phyloP scores from a whole-genome alignment of 176 grass and related monocot genomes.

The Themeda triandra region DNA sequence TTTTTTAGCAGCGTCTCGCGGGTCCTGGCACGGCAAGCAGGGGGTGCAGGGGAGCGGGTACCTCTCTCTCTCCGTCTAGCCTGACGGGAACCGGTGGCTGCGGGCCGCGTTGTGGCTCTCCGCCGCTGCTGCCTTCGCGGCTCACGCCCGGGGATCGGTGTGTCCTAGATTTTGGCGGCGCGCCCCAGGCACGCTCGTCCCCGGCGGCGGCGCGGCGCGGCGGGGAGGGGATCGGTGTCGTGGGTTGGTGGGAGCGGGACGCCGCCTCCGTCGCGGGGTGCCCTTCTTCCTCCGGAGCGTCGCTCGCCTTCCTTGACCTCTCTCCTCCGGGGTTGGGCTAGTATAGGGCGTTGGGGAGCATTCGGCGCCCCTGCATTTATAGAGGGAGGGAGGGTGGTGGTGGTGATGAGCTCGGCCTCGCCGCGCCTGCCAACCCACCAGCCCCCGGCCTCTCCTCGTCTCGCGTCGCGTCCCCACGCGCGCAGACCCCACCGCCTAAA shows the following conservation, averaged over 20 bases:
- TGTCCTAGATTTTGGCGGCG: background rate
- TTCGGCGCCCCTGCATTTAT: conserved; percentile 41
- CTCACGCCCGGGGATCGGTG: background rate
- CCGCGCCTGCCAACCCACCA: conserved; percentile 27
- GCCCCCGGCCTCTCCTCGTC: background rate
- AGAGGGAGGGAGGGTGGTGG: background rate
- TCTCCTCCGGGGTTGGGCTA: conserved; percentile 21
- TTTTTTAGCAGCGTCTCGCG: conserved; percentile 5
- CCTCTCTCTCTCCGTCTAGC: conserved; percentile 33
- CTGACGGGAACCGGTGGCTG: conserved; percentile 8
- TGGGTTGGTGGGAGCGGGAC: conserved; percentile 10
- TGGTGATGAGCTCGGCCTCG: conserved; percentile 7
- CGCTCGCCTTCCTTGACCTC: conserved; percentile 33
- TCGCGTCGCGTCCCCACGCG: conserved; percentile 6
- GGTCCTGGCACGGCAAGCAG: background rate
- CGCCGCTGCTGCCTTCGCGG: conserved; percentile 3
- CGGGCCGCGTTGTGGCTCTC: background rate
- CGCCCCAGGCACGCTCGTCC: background rate
- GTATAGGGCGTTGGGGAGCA: conserved; percentile 26
- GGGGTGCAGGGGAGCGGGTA: conserved; percentile 17
- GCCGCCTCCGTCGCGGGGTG: conserved; percentile 16
- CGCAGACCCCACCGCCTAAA: conserved; percentile 13
- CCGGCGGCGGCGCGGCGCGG: background rate
- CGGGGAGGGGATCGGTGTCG: background rate
- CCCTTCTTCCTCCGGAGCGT: conserved; percentile 10